These are phyloP conservation scores for Ambrosia hybrid DNA, from an alignment of 140 eudicot species.

Conservation along the genomic window DNA sequence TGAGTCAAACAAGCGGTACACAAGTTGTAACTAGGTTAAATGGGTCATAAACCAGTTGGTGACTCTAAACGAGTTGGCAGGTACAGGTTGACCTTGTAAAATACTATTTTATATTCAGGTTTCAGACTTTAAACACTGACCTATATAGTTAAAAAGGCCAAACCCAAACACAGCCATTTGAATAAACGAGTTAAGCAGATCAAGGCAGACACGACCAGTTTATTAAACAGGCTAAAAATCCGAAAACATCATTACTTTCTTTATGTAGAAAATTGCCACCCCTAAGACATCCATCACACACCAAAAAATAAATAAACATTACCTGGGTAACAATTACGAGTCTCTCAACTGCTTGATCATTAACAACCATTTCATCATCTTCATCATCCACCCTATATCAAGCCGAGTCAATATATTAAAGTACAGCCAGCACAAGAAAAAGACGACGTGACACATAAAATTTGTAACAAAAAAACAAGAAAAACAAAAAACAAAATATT, in stretches of 20 bases:
- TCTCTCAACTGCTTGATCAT: slow-evolving; percentile 84
- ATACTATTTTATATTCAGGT: no score
- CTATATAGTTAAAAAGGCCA: neutral
- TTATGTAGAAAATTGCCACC: neutral
- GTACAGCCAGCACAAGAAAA: slow-evolving; percentile 9
- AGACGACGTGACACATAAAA: neutral
- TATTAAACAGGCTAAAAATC: neutral
- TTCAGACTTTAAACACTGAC: no score
- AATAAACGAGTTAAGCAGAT: neutral
- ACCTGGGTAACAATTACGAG: slow-evolving; percentile 95
- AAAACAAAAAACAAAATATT: neutral
- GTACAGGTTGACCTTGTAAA: no score
- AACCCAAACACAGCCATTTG: neutral
- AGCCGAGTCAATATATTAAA: slow-evolving; percentile 7
- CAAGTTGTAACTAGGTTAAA: neutral
- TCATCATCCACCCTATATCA: slow-evolving; percentile 76
- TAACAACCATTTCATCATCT: slow-evolving; percentile 63
- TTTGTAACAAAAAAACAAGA: neutral
- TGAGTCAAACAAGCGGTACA: neutral
- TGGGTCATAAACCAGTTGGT: neutral
- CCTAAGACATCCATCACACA: neutral
- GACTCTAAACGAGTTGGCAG: neutral
- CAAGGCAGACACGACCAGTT: neutral
- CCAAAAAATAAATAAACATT: slow-evolving; percentile 4
- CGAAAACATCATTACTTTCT: neutral